Evolutionary conservation across 768 basidiomycete species (phyloP).

Genomic region (Paxillus ammoniavirescens): DNA sequence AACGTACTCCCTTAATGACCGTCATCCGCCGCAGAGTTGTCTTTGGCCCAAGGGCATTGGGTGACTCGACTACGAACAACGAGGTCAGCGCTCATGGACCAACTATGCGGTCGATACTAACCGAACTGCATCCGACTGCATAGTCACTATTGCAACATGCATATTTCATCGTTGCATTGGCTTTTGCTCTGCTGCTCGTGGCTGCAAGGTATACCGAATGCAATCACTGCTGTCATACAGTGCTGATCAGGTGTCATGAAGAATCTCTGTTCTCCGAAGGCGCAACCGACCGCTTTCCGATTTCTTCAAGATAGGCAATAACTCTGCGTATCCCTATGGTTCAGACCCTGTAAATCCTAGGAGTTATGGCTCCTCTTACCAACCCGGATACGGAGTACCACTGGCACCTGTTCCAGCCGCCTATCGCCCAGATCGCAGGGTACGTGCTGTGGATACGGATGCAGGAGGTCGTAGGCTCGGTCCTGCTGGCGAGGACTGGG

Average conservation of each 20-base stretch:
- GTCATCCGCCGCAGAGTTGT: background rate
- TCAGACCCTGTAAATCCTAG: background rate
- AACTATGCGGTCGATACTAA: background rate
- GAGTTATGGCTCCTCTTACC: conserved; percentile 10
- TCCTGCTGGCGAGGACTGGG: conserved; percentile 31
- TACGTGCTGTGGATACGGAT: conserved; percentile 32
- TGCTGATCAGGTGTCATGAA: conserved; percentile 9
- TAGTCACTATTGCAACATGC: conserved; percentile 22
- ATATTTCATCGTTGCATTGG: conserved; percentile 22
- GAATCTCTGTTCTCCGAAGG: conserved; percentile 23
- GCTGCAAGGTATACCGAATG: conserved; percentile 16
- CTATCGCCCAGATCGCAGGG: conserved; percentile 20
- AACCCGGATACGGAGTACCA: conserved; percentile 8
- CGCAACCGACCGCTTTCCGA: conserved; percentile 12
- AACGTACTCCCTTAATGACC: conserved; percentile 4
- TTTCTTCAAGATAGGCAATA: conserved; percentile 17
- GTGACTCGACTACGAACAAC: background rate
- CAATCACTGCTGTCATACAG: background rate
- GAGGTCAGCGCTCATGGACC: conserved; percentile 14
- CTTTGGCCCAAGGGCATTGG: conserved; percentile 1
- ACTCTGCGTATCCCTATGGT: background rate
- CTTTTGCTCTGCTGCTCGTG: conserved; percentile 14
- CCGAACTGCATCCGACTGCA: background rate
- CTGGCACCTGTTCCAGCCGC: conserved; percentile 13
- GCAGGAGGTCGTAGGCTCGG: conserved; percentile 37